Conservation (phyloP, 371 early-diverging fungal genomes). For the Zychaea mexicana region DNA sequence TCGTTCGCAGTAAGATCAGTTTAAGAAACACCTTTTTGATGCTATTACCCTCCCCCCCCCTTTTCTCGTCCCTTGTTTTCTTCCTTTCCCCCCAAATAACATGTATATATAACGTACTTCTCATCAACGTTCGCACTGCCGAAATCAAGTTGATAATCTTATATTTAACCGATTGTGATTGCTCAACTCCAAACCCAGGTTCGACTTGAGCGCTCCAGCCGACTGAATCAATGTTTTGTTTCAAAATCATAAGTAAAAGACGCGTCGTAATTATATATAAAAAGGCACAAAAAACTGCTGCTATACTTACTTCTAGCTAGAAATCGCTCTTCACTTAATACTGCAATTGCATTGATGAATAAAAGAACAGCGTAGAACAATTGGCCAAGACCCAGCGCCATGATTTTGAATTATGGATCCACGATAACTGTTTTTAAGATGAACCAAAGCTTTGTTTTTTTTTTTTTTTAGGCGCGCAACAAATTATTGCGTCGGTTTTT, state of each 20-base stretch:
- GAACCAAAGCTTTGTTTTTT: no score
- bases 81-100: background rate
- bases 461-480: no score
- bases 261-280: background rate
- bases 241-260: no score
- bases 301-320: slow-evolving; percentile 82
- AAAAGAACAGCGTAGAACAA: slow-evolving; percentile 79
- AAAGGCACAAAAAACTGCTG: background rate
- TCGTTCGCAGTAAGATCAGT: background rate
- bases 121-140: slow-evolving; percentile 88
- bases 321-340: slow-evolving; percentile 94
- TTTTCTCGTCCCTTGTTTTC: background rate
- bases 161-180: slow-evolving; percentile 70
- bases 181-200: slow-evolving; percentile 70
- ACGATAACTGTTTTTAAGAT: no score
- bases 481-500: no score
- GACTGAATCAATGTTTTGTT: slow-evolving; percentile 47
- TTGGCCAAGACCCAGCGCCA: slow-evolving; percentile 71
- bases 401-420: slow-evolving; percentile 11
- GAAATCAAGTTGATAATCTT: slow-evolving; percentile 88
- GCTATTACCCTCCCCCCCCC: background rate
- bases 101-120: slow-evolving; percentile 81
- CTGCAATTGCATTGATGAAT: slow-evolving; percentile 90
- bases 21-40: background rate
- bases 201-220: slow-evolving; percentile 71